A percentile compares a stretch with the other conserved stretches of the same genome.
Conservation (phyloP, 2,329 filamentous ascomycete genomes). For the Neofusicoccum sp. region DNA sequence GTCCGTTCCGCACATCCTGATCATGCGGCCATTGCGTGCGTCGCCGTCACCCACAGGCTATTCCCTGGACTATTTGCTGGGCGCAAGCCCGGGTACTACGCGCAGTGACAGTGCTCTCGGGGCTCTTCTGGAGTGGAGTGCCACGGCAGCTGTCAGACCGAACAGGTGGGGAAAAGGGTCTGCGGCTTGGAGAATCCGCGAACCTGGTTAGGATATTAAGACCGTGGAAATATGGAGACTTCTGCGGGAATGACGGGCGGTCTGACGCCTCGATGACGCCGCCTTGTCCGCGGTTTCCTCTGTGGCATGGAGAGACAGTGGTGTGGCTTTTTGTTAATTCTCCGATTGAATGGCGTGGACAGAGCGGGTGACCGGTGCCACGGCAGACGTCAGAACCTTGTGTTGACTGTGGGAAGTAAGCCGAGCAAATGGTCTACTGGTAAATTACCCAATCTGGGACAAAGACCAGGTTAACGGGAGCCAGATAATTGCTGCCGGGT, state of each 20-base stretch:
- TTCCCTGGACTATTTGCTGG: not conserved
- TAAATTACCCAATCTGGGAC: not conserved
- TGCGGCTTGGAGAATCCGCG: not conserved
- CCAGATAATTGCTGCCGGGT: not conserved
- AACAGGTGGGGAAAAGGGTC: not conserved
- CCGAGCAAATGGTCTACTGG: not conserved
- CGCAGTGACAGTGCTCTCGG: not conserved
- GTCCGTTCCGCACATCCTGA: not conserved
- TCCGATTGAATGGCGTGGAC: constrained; percentile 6
- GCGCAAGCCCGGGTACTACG: constrained; percentile 1
- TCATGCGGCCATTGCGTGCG: not conserved
- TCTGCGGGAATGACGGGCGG: not conserved
- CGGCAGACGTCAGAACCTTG: constrained; percentile 11
- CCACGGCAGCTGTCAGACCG: constrained; percentile 17
- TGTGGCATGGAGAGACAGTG: not conserved
- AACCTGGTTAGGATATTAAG: constrained; percentile 8
- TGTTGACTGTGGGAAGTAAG: not conserved
- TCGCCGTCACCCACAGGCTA: not conserved
- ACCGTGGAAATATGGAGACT: not conserved
- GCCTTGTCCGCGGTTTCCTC: not conserved
- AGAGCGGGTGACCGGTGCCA: constrained; percentile 11
- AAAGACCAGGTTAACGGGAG: constrained; percentile 11
- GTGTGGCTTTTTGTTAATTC: constrained; percentile 10
- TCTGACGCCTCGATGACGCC: constrained; percentile 2
- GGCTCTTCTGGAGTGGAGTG: not conserved